Conservation (phyloP, 1,284 basidiomycete genomes). For the Austropuccinia psidii region DNA sequence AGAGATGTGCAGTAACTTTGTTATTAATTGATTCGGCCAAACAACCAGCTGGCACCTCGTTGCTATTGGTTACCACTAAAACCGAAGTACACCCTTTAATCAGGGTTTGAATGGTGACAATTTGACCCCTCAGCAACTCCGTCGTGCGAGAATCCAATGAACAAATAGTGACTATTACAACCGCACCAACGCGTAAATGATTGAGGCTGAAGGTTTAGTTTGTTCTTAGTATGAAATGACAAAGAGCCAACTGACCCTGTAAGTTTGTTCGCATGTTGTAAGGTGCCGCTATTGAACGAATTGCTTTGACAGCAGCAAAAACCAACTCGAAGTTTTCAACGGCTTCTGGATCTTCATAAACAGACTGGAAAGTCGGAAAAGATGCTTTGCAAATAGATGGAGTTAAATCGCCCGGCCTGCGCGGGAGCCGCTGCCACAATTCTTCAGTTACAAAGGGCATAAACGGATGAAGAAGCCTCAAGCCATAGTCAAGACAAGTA, state of each 20-base stretch:
- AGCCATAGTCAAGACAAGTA: slow-evolving; percentile 81
- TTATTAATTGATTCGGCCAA: slow-evolving; percentile 72
- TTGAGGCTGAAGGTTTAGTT: slow-evolving; percentile 55
- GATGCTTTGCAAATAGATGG: slow-evolving; percentile 58
- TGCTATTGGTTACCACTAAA: slow-evolving; percentile 55
- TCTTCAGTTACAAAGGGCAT: slow-evolving; percentile 99
- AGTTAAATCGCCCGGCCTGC: slow-evolving; percentile 69
- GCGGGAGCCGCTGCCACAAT: slow-evolving; percentile 90
- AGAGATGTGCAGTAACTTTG: slow-evolving; percentile 67
- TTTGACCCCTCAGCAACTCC: slow-evolving; percentile 61
- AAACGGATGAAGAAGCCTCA: slow-evolving; percentile 88
- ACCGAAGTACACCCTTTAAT: slow-evolving; percentile 80
- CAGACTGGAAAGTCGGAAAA: slow-evolving; percentile 53
- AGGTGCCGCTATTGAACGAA: slow-evolving; percentile 78
- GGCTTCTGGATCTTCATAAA: slow-evolving; percentile 64
- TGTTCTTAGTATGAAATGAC: slow-evolving; percentile 56
- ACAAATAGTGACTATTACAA: slow-evolving; percentile 24
- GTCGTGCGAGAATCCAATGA: neutral
- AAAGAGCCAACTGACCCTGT: slow-evolving; percentile 56
- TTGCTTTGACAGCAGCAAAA: slow-evolving; percentile 67
- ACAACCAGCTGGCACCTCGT: slow-evolving; percentile 72
- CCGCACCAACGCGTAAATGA: neutral
- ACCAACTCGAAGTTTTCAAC: slow-evolving; percentile 79
- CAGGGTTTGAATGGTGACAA: slow-evolving; percentile 67
- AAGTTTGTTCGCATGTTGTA: slow-evolving; percentile 85